Base-by-base conservation (phyloP, 306 rosid species). In the Clitoria ternatea region DNA sequence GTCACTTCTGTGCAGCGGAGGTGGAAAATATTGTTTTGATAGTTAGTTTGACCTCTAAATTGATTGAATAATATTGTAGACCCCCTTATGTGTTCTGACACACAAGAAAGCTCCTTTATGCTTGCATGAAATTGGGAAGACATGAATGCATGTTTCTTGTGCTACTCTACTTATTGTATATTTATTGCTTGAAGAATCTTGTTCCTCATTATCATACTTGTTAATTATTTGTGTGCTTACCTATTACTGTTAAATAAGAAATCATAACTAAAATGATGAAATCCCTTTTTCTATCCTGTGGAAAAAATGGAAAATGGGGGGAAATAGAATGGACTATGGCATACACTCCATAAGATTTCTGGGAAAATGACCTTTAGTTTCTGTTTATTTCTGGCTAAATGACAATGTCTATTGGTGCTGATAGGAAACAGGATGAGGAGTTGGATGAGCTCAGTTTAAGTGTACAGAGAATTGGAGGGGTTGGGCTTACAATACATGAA, bases 401-500 rank as follows among this genome's bases (percentile, higher is more conserved):
- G n/a, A 12, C 59, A 52, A 61, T 64, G 53, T 56, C 57, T 20
- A 33, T 61, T 79, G 44, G 74, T 69, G 60, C 70, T 73, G 66
- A 7, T 70, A 95, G 99, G 87, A 87, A 61, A 73, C 99, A 95
- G 54, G 99, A 95, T 70, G 96, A 95, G 79, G 97, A 95, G 71
- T 89, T 95, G 86, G 97, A 95, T 20, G 93, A 91, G 81, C 89
- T 95, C 76, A 95, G 93, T 81, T 85, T 85, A 43, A 91, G 97
- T 55, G 96, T 91, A 77, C 92, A 83, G 73, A 86, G 93, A 84
- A 91, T 95, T 66, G 99, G 99, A 61, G 96, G 96, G 70, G 97
- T 95, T 64, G 97, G 99, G 70, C 96, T 95, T 74, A 95, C 97
- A 0, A 91, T 95, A 83, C 97, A 91, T 50, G 97, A 95, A 53